Evolutionary conservation across 2,329 filamentous ascomycete genomes (phyloP), one percentile per base, ranked within the genome.

Genomic region (Alternaria arbusti): DNA sequence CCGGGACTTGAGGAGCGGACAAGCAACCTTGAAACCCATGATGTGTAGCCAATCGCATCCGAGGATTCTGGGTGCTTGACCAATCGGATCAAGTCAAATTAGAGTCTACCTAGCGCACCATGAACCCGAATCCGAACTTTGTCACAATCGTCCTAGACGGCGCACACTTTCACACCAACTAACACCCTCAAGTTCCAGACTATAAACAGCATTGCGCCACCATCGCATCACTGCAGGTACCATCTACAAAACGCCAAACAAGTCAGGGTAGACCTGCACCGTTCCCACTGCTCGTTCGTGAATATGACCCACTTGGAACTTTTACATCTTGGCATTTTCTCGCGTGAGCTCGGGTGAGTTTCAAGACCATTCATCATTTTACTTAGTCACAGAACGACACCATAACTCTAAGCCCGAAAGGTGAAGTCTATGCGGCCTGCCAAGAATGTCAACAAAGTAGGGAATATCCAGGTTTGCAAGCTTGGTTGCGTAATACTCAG

Each of bases 121-220:
- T 10, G 20, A 23, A 23, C 17, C 20, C 49, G 49, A 52, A 36
- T 22, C 49, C 49, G 30, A 52, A 32, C 30, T 52, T 17, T 36
- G 28, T 52, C 23, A 52, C 49, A n/a, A 13, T 23, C 2, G 23
- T 52, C 20, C 32, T 52, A 40, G 28, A 22, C 49, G 13, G 22
- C 30, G 30, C 17, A 25, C 32, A 23, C 20, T 13, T 52, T 15
- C 20, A 30, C n/a, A 30, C 28, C 49, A 52, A 22, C 20, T 36
- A 40, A 52, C 49, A n/a, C 49, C 20, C 49, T 20, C 49, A 52
- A 52, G 49, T 52, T 40, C 30, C 30, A 52, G 20, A 52, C 20
- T 52, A 52, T 52, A 52, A 22, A 52, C n/a, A 23, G 25, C 30
- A 52, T 52, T 52, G 49, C 49, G 20, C 49, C 49, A 52, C 49